Evolutionary conservation across 2,329 filamentous ascomycete species (phyloP).

Genomic region (Microdochium nivale): DNA sequence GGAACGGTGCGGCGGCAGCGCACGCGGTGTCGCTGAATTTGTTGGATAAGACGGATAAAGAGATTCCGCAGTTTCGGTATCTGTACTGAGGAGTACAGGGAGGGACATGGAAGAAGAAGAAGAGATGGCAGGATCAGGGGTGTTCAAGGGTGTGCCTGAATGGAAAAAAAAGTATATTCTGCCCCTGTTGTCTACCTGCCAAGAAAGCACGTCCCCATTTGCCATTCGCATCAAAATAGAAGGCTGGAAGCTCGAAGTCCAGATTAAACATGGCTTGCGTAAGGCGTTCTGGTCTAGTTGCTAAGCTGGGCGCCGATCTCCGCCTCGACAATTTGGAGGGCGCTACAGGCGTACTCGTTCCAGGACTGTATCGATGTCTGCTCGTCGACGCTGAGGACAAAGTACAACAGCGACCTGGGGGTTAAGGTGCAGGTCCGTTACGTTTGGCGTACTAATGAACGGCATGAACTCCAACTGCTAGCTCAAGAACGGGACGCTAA

Average conservation of each 20-base stretch:
- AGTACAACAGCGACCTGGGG: background rate
- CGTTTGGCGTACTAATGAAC: background rate
- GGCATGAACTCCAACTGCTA: background rate
- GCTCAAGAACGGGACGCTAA: background rate
- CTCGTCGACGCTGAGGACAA: background rate
- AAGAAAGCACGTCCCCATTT: too few species aligned
- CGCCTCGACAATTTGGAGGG: background rate
- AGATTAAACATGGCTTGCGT: too few species aligned
- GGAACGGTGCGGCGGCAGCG: background rate
- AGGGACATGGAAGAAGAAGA: too few species aligned
- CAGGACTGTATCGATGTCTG: background rate
- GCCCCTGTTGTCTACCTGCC: too few species aligned
- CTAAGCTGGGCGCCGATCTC: background rate
- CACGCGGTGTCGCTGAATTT: conserved; percentile 8
- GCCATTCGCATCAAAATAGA: too few species aligned
- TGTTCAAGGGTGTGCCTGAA: too few species aligned
- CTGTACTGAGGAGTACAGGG: conserved; percentile 20
- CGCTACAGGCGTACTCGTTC: background rate
- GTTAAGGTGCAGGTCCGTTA: background rate
- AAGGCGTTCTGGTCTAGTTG: too few species aligned
- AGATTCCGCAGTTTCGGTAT: conserved; percentile 32
- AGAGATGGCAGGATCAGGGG: too few species aligned
- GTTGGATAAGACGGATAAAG: conserved; percentile 30
- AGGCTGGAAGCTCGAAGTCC: too few species aligned
- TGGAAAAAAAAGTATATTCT: too few species aligned